Percentiles rank a stretch among this genome's conserved stretches.
Evolutionary conservation across 2,329 filamentous ascomycete species (phyloP).

Genomic region (Colletotrichum euphorbiae): DNA sequence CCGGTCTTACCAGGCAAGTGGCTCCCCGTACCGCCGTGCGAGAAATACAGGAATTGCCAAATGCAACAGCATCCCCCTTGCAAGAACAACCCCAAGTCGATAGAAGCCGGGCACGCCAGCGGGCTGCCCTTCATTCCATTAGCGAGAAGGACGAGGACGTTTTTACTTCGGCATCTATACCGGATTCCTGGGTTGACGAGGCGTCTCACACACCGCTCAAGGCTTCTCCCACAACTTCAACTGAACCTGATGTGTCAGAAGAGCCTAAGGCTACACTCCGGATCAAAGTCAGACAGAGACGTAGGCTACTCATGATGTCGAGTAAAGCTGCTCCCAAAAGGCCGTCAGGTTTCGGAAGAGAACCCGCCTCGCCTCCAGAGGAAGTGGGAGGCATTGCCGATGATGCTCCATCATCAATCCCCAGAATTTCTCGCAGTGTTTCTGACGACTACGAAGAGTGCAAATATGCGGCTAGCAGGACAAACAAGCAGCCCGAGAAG

Average conservation of each 20-base stretch:
- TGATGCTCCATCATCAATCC: not conserved
- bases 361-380: too few species aligned
- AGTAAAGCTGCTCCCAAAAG: constrained; percentile 45
- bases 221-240: not conserved
- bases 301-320: constrained; percentile 60
- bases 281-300: constrained; percentile 59
- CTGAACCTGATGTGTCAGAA: not conserved
- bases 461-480: not conserved
- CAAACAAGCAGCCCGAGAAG: too few species aligned
- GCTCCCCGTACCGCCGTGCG: too few species aligned
- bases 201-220: not conserved
- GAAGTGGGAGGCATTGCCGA: not conserved
- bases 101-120: too few species aligned
- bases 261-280: constrained; percentile 57
- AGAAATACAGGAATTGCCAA: too few species aligned
- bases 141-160: too few species aligned
- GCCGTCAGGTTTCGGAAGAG: not conserved
- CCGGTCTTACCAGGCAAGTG: too few species aligned
- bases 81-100: too few species aligned
- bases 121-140: too few species aligned
- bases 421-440: not conserved
- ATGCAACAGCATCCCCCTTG: too few species aligned
- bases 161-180: not conserved
- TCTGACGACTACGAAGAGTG: not conserved
- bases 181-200: not conserved